phyloP scores from a whole-genome alignment of 75 land plant species.

The Sequoiadendron giganteum region DNA sequence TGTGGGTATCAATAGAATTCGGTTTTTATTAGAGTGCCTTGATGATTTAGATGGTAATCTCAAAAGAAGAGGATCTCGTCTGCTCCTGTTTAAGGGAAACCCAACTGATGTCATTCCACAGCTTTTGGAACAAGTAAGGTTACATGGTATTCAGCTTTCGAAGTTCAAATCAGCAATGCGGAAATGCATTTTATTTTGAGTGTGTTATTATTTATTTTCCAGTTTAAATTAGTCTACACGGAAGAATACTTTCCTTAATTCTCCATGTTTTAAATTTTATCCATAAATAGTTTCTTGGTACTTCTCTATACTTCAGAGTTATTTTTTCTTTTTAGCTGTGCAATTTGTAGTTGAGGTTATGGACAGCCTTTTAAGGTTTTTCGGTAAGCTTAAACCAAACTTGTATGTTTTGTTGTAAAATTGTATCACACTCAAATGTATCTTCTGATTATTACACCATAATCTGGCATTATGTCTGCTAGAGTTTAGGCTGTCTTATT shows the following conservation, averaged over 20 bases:
- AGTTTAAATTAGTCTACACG: neutral
- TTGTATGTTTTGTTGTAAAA: neutral
- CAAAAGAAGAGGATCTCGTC: conserved; percentile 54
- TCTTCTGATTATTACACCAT: neutral
- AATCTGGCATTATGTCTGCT: neutral
- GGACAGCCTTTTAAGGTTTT: neutral
- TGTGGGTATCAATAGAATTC: conserved; percentile 77
- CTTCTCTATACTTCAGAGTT: neutral
- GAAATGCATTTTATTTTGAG: neutral
- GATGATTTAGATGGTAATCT: conserved; percentile 67
- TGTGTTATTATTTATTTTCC: neutral
- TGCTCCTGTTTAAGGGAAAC: conserved; percentile 75
- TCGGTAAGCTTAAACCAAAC: neutral
- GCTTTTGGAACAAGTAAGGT: conserved; percentile 55
- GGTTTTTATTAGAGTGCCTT: conserved; percentile 71
- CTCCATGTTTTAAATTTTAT: neutral
- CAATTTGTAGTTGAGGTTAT: neutral
- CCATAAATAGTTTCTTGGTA: neutral
- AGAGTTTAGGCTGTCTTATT: neutral
- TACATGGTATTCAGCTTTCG: neutral
- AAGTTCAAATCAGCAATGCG: neutral
- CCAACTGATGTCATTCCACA: conserved; percentile 51
- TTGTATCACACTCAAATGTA: no score
- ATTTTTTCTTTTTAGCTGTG: neutral
- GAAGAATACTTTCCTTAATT: neutral